Conservation (phyloP, 148 eudicot species). For the Rhododendron mucronatum region DNA sequence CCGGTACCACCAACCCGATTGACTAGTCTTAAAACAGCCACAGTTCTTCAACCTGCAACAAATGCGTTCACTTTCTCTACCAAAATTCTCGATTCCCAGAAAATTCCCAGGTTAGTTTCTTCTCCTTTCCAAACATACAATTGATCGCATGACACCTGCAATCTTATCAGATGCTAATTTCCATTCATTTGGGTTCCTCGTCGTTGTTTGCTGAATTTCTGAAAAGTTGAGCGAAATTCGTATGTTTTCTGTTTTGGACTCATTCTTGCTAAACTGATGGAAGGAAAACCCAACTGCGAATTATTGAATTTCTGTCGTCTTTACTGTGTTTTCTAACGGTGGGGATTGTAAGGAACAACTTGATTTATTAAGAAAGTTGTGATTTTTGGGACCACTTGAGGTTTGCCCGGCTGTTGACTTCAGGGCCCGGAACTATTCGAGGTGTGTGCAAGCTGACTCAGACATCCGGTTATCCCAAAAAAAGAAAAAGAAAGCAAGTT, state of each 20-base stretch:
- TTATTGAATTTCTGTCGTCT: background rate
- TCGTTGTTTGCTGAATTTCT: background rate
- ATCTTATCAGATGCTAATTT: background rate
- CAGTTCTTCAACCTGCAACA: background rate
- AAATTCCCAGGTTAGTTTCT: slow-evolving; percentile 6
- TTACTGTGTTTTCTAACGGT: background rate
- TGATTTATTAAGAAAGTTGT: background rate
- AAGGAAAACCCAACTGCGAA: background rate
- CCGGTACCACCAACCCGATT: too few relatives aligned
- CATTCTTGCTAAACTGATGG: background rate
- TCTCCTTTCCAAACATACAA: background rate
- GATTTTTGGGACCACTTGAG: background rate
- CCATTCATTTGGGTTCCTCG: background rate
- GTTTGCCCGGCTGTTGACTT: too few relatives aligned
- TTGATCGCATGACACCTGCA: background rate
- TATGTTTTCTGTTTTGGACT: background rate
- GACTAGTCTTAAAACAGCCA: background rate
- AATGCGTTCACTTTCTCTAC: background rate
- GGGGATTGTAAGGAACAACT: background rate
- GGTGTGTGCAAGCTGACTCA: too few relatives aligned
- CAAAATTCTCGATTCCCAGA: background rate
- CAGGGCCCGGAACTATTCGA: too few relatives aligned
- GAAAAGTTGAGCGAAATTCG: background rate
- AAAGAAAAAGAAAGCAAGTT: background rate
- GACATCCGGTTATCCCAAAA: too few relatives aligned